These are phyloP conservation scores for Trypanosomatidae sp. DNA, from an alignment of 208 protist species.

Conservation along the genomic window DNA sequence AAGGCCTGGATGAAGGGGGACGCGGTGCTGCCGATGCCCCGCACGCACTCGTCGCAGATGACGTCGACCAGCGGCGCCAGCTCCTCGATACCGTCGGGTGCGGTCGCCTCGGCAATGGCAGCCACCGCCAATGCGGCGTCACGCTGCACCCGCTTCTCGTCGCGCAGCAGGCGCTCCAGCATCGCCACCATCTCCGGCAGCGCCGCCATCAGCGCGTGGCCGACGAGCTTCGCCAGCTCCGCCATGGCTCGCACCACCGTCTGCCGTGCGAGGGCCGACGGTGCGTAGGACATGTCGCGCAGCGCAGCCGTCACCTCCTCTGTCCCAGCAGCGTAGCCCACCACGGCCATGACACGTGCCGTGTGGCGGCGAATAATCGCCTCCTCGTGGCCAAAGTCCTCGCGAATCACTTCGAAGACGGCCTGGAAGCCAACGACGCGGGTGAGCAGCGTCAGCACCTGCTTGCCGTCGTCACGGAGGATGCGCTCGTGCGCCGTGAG, in stretches of 20 bases:
- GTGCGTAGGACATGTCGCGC: constrained; percentile 96
- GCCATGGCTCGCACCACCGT: constrained; percentile 98
- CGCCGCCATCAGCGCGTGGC: constrained; percentile 97
- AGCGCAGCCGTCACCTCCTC: constrained; percentile 96
- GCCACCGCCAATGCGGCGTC: constrained; percentile 97
- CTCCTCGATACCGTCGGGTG: constrained; percentile 99
- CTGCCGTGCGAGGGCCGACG: constrained; percentile 97
- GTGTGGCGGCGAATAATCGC: constrained; percentile 98
- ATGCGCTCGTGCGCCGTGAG: constrained; percentile 98
- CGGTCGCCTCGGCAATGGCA: constrained; percentile 96
- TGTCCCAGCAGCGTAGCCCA: constrained; percentile 96
- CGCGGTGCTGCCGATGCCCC: constrained; percentile 95
- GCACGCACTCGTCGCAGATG: constrained; percentile 94
- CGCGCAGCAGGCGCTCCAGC: constrained; percentile 95
- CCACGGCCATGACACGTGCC: constrained; percentile 97
- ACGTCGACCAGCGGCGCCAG: constrained; percentile 96
- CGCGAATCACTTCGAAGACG: constrained; percentile 98
- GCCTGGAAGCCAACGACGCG: constrained; percentile 98
- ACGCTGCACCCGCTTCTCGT: constrained; percentile 95
- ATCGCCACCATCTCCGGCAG: constrained; percentile 95
- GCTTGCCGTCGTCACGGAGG: constrained; percentile 98
- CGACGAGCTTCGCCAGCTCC: constrained; percentile 97
- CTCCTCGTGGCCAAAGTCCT: constrained; percentile 98
- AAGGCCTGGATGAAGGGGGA: constrained; percentile 98
- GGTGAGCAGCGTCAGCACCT: constrained; percentile 98